Conservation (phyloP, 2,329 filamentous ascomycete species). For the Trichoderma atroviride region DNA sequence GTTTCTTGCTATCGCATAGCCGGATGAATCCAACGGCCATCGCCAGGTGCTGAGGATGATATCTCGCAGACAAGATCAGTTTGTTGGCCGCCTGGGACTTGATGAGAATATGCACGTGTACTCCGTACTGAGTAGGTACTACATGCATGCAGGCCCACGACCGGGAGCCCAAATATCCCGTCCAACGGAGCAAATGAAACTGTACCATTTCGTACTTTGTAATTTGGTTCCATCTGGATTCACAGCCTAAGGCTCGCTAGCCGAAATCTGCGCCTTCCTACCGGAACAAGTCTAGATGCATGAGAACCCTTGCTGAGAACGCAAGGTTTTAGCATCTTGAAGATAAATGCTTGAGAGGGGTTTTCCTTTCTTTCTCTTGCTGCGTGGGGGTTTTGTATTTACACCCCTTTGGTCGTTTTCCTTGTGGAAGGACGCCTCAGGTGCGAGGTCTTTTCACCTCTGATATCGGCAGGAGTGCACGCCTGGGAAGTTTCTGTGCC, state of each 20-base stretch:
- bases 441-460: background rate
- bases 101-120: background rate
- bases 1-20: background rate
- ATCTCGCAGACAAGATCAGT: background rate
- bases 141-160: background rate
- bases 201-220: slow-evolving; percentile 10
- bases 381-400: background rate
- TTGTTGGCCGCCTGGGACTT: background rate
- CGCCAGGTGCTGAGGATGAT: background rate
- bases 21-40: background rate
- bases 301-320: slow-evolving; percentile 14
- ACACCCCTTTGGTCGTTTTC: background rate
- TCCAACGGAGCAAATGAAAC: background rate
- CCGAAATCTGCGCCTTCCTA: slow-evolving; percentile 24
- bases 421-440: background rate
- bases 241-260: slow-evolving; percentile 11
- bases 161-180: background rate
- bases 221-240: slow-evolving; percentile 1
- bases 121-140: background rate
- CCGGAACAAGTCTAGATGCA: slow-evolving; percentile 22
- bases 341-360: background rate
- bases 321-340: slow-evolving; percentile 5
- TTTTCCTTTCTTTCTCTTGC: background rate
- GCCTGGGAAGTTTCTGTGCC: background rate
- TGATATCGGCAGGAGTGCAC: background rate